A percentile compares a stretch with the other conserved stretches of the same genome.
Evolutionary conservation across 257 asterid genomes (phyloP).

Genomic region (Nicotiana paniculata): DNA sequence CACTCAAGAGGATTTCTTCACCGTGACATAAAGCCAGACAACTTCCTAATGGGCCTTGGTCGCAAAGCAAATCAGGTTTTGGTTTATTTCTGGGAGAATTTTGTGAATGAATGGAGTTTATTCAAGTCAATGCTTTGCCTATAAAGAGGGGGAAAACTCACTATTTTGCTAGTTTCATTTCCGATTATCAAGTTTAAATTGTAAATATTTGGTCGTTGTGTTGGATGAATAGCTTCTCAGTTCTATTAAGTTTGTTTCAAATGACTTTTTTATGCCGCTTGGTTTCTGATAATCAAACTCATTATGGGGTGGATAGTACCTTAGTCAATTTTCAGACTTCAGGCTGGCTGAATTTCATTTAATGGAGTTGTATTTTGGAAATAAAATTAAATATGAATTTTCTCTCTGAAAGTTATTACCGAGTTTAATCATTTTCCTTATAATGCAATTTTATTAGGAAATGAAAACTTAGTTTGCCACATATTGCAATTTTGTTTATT

Average conservation of each 20-base stretch:
- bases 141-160: background rate
- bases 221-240: background rate
- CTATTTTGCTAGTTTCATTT: background rate
- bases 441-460: background rate
- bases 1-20: slow-evolving; percentile 97
- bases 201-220: background rate
- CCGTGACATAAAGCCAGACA: slow-evolving; percentile 95
- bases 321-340: background rate
- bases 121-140: background rate
- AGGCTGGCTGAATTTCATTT: slow-evolving; percentile 1
- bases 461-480: background rate
- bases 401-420: background rate
- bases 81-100: background rate
- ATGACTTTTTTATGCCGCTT: background rate
- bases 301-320: background rate
- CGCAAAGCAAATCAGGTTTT: slow-evolving; percentile 94
- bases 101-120: background rate
- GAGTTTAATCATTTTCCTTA: background rate
- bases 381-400: background rate
- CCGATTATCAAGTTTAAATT: background rate
- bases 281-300: background rate
- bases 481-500: background rate
- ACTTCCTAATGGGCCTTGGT: slow-evolving; percentile 91
- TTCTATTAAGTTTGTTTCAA: background rate
- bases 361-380: background rate